Conservation (phyloP, 2,329 filamentous ascomycete genomes). For the Aspergillus sp. region DNA sequence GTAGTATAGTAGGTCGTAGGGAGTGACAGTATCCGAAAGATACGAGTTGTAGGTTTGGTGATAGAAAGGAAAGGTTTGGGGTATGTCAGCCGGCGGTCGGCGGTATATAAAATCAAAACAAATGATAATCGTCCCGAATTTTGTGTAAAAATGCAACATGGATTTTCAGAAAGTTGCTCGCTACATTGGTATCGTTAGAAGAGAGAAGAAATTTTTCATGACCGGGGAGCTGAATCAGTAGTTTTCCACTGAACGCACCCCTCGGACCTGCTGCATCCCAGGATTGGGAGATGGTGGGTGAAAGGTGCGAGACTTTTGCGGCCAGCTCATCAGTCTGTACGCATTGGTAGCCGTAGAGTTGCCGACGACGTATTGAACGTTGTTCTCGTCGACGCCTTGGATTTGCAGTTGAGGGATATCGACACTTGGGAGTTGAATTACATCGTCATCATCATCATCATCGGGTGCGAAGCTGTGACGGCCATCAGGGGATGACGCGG, state of each 20-base stretch:
- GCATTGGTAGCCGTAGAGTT: constrained; percentile 20
- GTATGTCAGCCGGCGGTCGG: too few species aligned
- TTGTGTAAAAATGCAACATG: too few species aligned
- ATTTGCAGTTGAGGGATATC: constrained; percentile 21
- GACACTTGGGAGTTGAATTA: constrained; percentile 29
- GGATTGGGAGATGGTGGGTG: background rate
- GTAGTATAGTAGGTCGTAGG: background rate
- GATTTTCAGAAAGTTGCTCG: too few species aligned
- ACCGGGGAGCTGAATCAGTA: constrained; percentile 9
- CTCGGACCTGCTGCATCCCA: constrained; percentile 9
- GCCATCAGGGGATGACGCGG: constrained; percentile 15
- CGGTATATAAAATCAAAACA: too few species aligned
- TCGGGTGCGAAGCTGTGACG: constrained; percentile 10
- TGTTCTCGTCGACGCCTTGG: constrained; percentile 29
- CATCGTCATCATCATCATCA: constrained; percentile 30
- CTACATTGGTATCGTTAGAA: too few species aligned
- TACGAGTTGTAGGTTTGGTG: too few species aligned
- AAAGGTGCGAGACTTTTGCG: constrained; percentile 13
- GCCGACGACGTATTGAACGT: constrained; percentile 27
- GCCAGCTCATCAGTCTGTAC: constrained; percentile 28
- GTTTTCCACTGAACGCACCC: constrained; percentile 20
- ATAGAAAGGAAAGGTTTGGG: too few species aligned
- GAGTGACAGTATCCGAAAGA: background rate
- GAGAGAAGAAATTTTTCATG: too few species aligned
- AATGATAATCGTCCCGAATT: too few species aligned